Evolutionary conservation across 1,284 basidiomycete species (phyloP).

Genomic region (Meira nashicola): DNA sequence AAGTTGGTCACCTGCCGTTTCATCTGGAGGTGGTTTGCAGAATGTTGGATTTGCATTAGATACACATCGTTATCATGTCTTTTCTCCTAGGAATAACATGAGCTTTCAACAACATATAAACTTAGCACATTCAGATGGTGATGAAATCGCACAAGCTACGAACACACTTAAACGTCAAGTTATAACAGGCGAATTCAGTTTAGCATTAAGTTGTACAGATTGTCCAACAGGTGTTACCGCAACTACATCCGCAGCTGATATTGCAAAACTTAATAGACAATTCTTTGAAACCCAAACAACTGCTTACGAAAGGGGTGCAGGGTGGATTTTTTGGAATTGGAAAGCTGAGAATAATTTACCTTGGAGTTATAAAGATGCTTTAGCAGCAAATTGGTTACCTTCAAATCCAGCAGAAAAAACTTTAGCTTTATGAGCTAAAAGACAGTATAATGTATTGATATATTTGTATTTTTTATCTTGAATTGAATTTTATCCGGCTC

Average conservation of each 20-base stretch:
- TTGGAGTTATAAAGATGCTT: conserved; percentile 20
- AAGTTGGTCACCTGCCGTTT: not conserved
- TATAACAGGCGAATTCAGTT: conserved; percentile 16
- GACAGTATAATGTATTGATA: no score
- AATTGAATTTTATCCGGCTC: no score
- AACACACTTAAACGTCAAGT: conserved; percentile 2
- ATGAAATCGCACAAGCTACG: not conserved
- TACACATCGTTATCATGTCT: conserved; percentile 20
- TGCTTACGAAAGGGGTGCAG: conserved; percentile 13
- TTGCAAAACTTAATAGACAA: conserved; percentile 13
- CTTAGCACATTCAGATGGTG: conserved; percentile 4
- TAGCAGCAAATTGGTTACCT: conserved; percentile 20
- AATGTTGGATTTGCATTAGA: conserved; percentile 8
- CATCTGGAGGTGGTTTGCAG: conserved; percentile 16
- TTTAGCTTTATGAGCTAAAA: not conserved
- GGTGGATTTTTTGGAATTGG: conserved; percentile 18
- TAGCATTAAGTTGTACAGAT: conserved; percentile 13
- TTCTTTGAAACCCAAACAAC: conserved; percentile 21
- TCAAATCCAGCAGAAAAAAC: conserved; percentile 10
- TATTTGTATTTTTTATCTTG: no score
- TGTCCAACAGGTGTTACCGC: not conserved
- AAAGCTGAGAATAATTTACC: conserved; percentile 12
- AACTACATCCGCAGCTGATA: conserved; percentile 11
- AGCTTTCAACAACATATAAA: conserved; percentile 12
- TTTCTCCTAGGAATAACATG: not conserved